Evolutionary conservation across 2,329 filamentous ascomycete genomes (phyloP), one percentile per base, ranked within the genome.

Genomic region (Dothideomycetes sp.): DNA sequence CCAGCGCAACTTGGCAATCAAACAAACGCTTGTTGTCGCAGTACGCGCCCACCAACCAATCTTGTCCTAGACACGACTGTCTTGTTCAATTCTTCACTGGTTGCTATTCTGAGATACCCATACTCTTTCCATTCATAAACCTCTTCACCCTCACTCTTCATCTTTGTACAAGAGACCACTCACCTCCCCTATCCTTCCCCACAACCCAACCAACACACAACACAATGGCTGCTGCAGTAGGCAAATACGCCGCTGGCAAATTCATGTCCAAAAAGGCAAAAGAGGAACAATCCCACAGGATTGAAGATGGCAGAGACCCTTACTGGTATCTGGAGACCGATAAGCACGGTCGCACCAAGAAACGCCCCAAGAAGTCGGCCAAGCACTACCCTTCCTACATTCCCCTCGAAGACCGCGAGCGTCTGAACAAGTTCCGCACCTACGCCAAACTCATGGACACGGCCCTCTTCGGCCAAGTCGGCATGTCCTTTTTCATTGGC

Each of bases 361-460:
- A 86, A 68, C 22, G 22, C 7, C 7, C 22, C 22, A 27, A 27
- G 22, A 94, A 84, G 61, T 75, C 81, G 56, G 85, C 83, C 65
- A 94, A 93, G 64, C 83, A 85, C 16, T 68, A 88, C 27, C 88
- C 88, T 0, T 75, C 77, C 18, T 89, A 89, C 40, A 76, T 96
- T 38, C 89, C 87, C 14, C 66, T 80, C 19, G 75, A 94, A 51
- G 91, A 98, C 61, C 79, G 73, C 53, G 73, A 81, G 47, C 70
- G 95, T 49, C 77, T 96, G 47, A 93, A 82, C 51, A 82, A 81
- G 52, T 85, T 94, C 51, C 89, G 94, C 61, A 75, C 81, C 51
- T 74, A 82, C 43, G 87, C 91, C 24, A 94, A 94, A 62, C 73
- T 77, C 29, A 75, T 95, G 18, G 91, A 96, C 60, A 82, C 86